These are phyloP conservation scores for Hymenoscyphus fructigenus DNA, from an alignment of 2,329 filamentous ascomycete genomes.

Conservation along the genomic window DNA sequence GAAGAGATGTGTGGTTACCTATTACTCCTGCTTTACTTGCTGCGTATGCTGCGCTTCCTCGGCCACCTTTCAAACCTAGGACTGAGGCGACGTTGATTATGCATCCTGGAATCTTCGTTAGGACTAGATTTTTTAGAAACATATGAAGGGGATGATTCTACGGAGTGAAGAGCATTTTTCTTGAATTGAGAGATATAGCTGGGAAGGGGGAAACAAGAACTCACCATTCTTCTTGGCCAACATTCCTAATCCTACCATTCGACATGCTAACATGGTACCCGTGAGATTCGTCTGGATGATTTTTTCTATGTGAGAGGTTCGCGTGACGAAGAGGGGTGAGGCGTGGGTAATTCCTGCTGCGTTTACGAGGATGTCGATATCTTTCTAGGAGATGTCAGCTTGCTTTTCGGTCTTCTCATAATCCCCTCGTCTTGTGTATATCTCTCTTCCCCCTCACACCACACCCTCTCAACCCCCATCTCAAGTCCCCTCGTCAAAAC, in stretches of 20 bases:
- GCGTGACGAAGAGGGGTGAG: conserved; percentile 59
- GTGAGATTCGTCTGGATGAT: conserved; percentile 71
- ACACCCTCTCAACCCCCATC: neutral
- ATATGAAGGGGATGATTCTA: too few species aligned
- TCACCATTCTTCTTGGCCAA: conserved; percentile 38
- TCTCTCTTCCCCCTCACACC: neutral
- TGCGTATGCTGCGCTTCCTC: conserved; percentile 71
- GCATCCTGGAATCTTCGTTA: conserved; percentile 46
- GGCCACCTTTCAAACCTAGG: conserved; percentile 66
- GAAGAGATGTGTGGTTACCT: conserved; percentile 44
- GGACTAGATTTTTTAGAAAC: too few species aligned
- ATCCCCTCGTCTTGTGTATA: neutral
- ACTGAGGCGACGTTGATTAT: conserved; percentile 84
- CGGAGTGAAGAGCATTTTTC: too few species aligned
- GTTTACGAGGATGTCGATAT: conserved; percentile 68
- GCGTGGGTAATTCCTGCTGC: conserved; percentile 73
- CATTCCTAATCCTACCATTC: conserved; percentile 50
- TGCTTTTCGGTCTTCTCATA: neutral
- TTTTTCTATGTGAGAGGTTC: conserved; percentile 49
- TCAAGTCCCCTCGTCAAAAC: neutral
- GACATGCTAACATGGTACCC: conserved; percentile 63
- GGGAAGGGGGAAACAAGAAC: too few species aligned
- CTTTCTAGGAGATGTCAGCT: conserved; percentile 16
- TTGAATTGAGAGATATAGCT: too few species aligned
- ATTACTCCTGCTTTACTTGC: conserved; percentile 80